A percentile compares a stretch with the other conserved stretches of the same genome.
phyloP scores from a whole-genome alignment of 176 grass and related monocot species.

The Zea mays region Zm-B73-REFERENCE-NAM-5.0 NC_050105.1:40872501-40873000 shows the following conservation, averaged over 20 bases:
- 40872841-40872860: slow-evolving; percentile 51
- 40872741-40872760: slow-evolving; percentile 78
- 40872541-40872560: slow-evolving; percentile 53
- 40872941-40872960: too few species aligned
- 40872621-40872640: too few species aligned
- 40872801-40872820: slow-evolving; percentile 56
- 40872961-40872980: too few species aligned
- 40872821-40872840: slow-evolving; percentile 45
- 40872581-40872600: slow-evolving; percentile 77
- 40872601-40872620: background rate
- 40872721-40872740: slow-evolving; percentile 41
- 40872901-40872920: too few species aligned
- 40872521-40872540: slow-evolving; percentile 63
- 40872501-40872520: slow-evolving; percentile 41
- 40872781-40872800: slow-evolving; percentile 54
- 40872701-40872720: slow-evolving; percentile 81
- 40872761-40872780: slow-evolving; percentile 69
- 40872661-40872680: slow-evolving; percentile 39
- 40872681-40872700: slow-evolving; percentile 70
- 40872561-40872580: slow-evolving; percentile 65
- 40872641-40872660: too few species aligned
- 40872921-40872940: too few species aligned
- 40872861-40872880: too few species aligned
- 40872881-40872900: too few species aligned
- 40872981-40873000: too few species aligned